Conservation (phyloP, 176 grass and related monocot genomes). For the Zoysia pacifica region DNA sequence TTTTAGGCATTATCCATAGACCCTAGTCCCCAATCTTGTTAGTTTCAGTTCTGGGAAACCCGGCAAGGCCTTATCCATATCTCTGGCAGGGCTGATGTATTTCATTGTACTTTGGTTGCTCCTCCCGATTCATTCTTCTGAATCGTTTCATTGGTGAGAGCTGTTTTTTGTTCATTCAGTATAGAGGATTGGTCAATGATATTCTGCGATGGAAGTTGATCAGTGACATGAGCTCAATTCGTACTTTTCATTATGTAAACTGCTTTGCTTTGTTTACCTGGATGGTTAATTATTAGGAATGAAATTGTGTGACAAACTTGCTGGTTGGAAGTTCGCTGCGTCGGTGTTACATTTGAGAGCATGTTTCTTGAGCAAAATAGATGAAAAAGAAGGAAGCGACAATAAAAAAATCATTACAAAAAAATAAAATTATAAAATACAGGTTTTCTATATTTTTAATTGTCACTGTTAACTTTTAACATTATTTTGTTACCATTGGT, state of each 20-base stretch:
- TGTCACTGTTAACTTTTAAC: no score
- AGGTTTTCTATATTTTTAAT: no score
- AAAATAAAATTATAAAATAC: no score
- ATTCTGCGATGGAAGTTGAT: neutral
- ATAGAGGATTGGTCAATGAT: slow-evolving; percentile 2
- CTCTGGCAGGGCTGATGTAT: slow-evolving; percentile 39
- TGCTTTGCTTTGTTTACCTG: neutral
- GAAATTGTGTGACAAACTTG: neutral
- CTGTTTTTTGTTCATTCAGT: slow-evolving; percentile 11
- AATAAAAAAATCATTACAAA: no score
- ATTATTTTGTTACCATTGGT: no score
- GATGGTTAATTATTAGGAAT: neutral
- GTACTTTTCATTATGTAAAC: no score
- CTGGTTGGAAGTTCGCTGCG: neutral
- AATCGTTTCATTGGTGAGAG: slow-evolving; percentile 27
- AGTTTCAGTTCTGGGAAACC: slow-evolving; percentile 23
- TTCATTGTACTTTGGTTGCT: slow-evolving; percentile 39
- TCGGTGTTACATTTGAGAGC: no score
- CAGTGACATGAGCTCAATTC: no score
- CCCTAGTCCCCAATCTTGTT: slow-evolving; percentile 20
- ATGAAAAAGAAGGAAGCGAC: no score
- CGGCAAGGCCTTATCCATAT: slow-evolving; percentile 22
- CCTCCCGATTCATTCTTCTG: slow-evolving; percentile 28
- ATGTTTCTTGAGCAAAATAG: no score
- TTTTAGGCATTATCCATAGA: slow-evolving; percentile 27